Conservation (phyloP, 495 filamentous ascomycete species). For the Penicillium herquei region DNA sequence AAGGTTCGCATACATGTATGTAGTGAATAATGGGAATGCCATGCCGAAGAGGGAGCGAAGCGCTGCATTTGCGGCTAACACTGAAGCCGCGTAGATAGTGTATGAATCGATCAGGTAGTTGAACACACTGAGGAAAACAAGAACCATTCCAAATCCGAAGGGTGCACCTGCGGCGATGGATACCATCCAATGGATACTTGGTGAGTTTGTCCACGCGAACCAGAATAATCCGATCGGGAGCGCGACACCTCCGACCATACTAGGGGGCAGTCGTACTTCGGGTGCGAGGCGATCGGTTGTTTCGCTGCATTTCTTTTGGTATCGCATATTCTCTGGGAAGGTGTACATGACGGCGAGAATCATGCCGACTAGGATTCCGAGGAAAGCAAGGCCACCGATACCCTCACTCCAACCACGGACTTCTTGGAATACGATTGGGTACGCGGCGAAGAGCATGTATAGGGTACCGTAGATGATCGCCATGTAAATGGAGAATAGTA, state of each 20-base stretch:
- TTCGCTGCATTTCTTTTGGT: slow-evolving; percentile 28
- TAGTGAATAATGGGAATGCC: slow-evolving; percentile 77
- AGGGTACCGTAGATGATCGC: slow-evolving; percentile 69
- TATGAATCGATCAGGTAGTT: slow-evolving; percentile 75
- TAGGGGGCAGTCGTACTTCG: slow-evolving; percentile 40
- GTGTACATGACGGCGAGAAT: slow-evolving; percentile 50
- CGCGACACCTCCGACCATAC: slow-evolving; percentile 37
- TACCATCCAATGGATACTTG: slow-evolving; percentile 63
- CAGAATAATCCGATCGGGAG: slow-evolving; percentile 53
- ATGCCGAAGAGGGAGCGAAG: slow-evolving; percentile 66
- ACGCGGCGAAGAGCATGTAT: slow-evolving; percentile 76
- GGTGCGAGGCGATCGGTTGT: slow-evolving; percentile 35
- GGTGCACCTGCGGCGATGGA: slow-evolving; percentile 58
- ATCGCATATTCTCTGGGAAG: slow-evolving; percentile 42
- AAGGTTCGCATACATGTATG: slow-evolving; percentile 66
- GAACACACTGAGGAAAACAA: slow-evolving; percentile 68
- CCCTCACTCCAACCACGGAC: slow-evolving; percentile 69
- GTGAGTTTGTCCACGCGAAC: slow-evolving; percentile 66
- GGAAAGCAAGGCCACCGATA: slow-evolving; percentile 67
- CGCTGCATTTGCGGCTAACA: slow-evolving; percentile 69
- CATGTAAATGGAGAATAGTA: slow-evolving; percentile 64
- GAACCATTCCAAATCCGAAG: slow-evolving; percentile 68
- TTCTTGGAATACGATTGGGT: slow-evolving; percentile 72
- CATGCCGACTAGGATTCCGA: slow-evolving; percentile 78
- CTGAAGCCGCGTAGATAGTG: slow-evolving; percentile 72